Base-by-base conservation (phyloP, 352 stramenopile genomes). In the Globisporangium polare region DNA sequence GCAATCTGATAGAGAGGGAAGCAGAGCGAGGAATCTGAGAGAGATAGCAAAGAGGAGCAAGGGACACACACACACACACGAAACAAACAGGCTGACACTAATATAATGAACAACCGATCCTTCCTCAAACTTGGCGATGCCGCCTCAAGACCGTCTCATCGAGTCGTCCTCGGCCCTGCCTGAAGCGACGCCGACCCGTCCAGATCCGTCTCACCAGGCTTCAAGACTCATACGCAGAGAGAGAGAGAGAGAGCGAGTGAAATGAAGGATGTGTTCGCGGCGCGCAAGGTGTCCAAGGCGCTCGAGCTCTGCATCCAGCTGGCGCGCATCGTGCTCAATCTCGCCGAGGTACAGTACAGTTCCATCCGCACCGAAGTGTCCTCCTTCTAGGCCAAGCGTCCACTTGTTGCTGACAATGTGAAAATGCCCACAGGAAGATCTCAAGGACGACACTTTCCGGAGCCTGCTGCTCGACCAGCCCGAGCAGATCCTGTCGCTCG, bases 231-330 rank as follows among this genome's bases (percentile, higher is more conserved):
- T 12, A 26, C 24, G 15, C 24, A 52, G 46, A 22, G 13, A 31
- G 12, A 29, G 13, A 53, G 31, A 53, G 46, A 22, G 13, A 31
- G 12, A 29, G 13, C 37, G 31, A 53, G 12, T 18, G 13, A 42
- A n/a, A 85, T 86, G 75, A 75, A 74, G 52, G 78, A 89, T 52
- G 70, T 89, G 60, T 65, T 88, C 7, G 65, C 76, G 27, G 17
- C 71, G 22, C 85, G 82, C 65, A 88, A 88, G 65, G 43, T 56
- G 27, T 84, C 80, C 46, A 42, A 65, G 8, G 77, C 78, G 49
- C 59, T 90, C 61, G 68, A 70, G 63, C 62, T 85, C 33, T 75
- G 78, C 39, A 61, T 90, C 7, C 62, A 83, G 55, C 68, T 79
- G 49, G 73, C 75, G 6, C 64, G 69, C 4, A 51, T 72, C 2